Conservation (phyloP, 2,329 filamentous ascomycete genomes). For the Diaporthe citrichinensis region DNA sequence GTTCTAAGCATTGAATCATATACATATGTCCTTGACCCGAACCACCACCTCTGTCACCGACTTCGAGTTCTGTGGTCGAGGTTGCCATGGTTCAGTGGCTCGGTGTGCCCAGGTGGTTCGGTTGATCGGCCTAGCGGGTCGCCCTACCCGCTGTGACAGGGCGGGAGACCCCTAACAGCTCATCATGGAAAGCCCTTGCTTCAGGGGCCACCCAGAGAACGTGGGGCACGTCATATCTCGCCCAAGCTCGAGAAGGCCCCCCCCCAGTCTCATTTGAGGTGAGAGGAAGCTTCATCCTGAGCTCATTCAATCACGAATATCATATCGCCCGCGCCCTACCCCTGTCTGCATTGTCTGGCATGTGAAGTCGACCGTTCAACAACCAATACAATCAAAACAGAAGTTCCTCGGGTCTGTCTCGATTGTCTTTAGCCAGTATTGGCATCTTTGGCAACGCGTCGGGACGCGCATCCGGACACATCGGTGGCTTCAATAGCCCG, state of each 20-base stretch:
- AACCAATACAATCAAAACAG: background rate
- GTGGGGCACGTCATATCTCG: constrained; percentile 32
- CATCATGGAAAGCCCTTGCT: constrained; percentile 9
- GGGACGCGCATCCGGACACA: background rate
- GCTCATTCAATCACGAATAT: background rate
- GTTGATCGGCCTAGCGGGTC: constrained; percentile 14
- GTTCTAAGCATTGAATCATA: background rate
- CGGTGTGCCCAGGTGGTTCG: background rate
- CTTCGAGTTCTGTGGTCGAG: background rate
- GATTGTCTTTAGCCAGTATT: background rate
- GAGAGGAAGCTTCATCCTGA: constrained; percentile 20
- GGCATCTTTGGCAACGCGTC: constrained; percentile 3
- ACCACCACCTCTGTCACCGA: background rate
- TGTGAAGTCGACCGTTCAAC: background rate
- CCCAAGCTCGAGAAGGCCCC: background rate
- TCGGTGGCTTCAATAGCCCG: background rate
- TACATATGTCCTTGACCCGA: background rate
- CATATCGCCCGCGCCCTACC: background rate
- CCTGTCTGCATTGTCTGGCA: constrained; percentile 10
- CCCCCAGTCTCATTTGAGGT: background rate
- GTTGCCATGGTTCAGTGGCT: background rate
- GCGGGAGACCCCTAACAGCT: background rate
- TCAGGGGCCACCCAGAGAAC: background rate
- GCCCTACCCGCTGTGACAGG: constrained; percentile 20
- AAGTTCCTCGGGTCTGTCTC: background rate